Base-by-base conservation (phyloP, 2,329 filamentous ascomycete genomes). In the Alternaria gaisen region DNA sequence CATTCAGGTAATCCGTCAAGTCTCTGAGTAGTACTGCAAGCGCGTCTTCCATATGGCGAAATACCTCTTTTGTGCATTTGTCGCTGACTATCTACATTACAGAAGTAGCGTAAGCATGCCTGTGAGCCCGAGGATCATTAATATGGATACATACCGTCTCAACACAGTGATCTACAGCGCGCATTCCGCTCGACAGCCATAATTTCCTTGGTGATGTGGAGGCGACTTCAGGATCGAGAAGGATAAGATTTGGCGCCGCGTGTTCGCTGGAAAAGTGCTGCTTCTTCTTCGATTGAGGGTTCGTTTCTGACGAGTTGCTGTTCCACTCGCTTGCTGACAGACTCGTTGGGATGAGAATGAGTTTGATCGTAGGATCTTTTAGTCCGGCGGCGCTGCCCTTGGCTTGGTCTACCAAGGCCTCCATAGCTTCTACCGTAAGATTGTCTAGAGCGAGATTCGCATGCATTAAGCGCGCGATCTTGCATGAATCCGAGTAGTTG, bases 151-250 rank as follows among this genome's bases (percentile, higher is more conserved):
- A n/a, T 56, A 58, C 53, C 4, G 68, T 70, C 50, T 76, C 73
- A 5, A 74, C 64, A 44, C 73, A 75, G 50, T 76, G 71, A 55
- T 75, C 73, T 5, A 75, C 54, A 10, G 70, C 70, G 22, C 73
- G 64, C 48, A 75, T 67, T 8, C 73, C 72, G 22, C 70, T 69
- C 16, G 71, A 67, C 12, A 75, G 52, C 67, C 68, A 76, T 14
- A 74, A 30, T 50, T 66, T 63, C n/a, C 63, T 56, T 0, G 73
- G 71, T 9, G 66, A 70, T 20, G 65, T 72, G n/a, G 60, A 63
- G 18, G 67, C 67, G 5, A 75, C 63, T 28, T 72, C 63, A 2
- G 71, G 71, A 38, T 71, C 66, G 3, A 70, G 65, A 1, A 72
- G 55, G 4, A 73, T 68, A 10, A 72, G 63, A 41, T 72, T 60